Percentiles rank a stretch among this genome's conserved stretches.
These are phyloP conservation scores for Pyrenopolyporus hunteri DNA, from an alignment of 495 filamentous ascomycete genomes.

Conservation along the genomic window DNA sequence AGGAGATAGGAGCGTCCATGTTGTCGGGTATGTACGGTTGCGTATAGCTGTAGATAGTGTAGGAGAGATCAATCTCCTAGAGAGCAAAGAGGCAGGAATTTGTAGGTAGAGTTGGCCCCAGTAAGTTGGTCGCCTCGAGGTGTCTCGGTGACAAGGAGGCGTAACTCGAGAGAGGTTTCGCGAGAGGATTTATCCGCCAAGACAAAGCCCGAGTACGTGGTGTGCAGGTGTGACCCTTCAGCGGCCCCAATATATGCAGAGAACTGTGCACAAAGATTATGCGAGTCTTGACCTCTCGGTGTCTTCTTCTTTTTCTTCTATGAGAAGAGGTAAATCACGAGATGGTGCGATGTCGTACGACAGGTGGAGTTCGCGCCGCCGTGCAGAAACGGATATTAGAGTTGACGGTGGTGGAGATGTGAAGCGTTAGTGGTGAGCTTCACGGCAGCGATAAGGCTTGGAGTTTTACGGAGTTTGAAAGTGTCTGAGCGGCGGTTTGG, in stretches of 20 bases:
- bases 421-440: not conserved
- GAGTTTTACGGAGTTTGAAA: too few relatives aligned
- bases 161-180: slow-evolving; percentile 4
- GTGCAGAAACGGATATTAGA: slow-evolving; percentile 3
- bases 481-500: too few relatives aligned
- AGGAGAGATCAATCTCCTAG: not conserved
- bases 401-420: not conserved
- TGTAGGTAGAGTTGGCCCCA: not conserved
- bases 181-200: too few relatives aligned
- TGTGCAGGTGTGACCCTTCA: too few relatives aligned
- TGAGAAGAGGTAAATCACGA: slow-evolving; percentile 15
- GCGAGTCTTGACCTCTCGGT: slow-evolving; percentile 6
- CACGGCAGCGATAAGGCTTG: too few relatives aligned
- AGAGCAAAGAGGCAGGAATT: not conserved
- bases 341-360: slow-evolving; percentile 37
- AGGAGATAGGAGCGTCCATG: slow-evolving; percentile 49
- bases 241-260: too few relatives aligned
- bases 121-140: slow-evolving; percentile 11
- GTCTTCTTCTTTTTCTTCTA: slow-evolving; percentile 2
- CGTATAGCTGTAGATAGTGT: not conserved
- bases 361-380: slow-evolving; percentile 2
- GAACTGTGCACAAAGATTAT: slow-evolving; percentile 20
- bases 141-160: not conserved
- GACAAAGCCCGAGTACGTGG: too few relatives aligned
- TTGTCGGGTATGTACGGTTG: not conserved